Evolutionary conservation across 345 rosid species (phyloP), one percentile per base, ranked within the genome.

Genomic region (Dipteronia sinensis): DNA sequence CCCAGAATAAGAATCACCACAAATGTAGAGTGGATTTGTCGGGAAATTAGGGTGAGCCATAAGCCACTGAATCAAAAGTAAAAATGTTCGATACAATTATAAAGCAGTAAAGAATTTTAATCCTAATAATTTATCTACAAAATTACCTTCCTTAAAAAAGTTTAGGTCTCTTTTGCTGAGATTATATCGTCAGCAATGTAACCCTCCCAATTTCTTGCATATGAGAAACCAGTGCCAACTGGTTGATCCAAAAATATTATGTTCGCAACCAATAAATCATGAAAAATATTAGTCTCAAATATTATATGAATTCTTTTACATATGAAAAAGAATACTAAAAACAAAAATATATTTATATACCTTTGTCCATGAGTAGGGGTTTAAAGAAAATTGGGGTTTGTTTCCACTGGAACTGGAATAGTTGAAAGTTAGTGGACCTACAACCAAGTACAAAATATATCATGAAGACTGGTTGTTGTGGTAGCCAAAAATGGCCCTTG

Each of bases 141-240:
- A 31, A 31, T 31, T 31, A 31, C 34, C 87, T 83, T 86, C 42
- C 82, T 75, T 1, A 86, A 13, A 44, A 86, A 86, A n/a, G 70
- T 51, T 15, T 72, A 79, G 4, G 46, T 61, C 16, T 77, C 22
- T 67, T 58, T 10, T 10, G 82, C 70, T 2, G 71, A 56, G 9
- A 73, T 20, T 1, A 79, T 74, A 20, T 83, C 89, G 10, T 31
- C 68, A 2, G 8, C 5, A 0, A 67, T 1, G 19, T 76, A 75
- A 2, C 69, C 70, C 22, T 47, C 29, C 75, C 40, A 66, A 6
- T 69, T 82, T 0, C 51, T 86, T 3, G 89, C 73, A 27, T 83
- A 86, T 4, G 85, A 86, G 72, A 84, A 84, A 38, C 87, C 89
- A 5, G 87, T 76, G 1, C 87, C 89, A 6, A 74, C 84, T 0